phyloP scores from a whole-genome alignment of 257 asterid genomes.

The Salvia rosmarinus region DNA sequence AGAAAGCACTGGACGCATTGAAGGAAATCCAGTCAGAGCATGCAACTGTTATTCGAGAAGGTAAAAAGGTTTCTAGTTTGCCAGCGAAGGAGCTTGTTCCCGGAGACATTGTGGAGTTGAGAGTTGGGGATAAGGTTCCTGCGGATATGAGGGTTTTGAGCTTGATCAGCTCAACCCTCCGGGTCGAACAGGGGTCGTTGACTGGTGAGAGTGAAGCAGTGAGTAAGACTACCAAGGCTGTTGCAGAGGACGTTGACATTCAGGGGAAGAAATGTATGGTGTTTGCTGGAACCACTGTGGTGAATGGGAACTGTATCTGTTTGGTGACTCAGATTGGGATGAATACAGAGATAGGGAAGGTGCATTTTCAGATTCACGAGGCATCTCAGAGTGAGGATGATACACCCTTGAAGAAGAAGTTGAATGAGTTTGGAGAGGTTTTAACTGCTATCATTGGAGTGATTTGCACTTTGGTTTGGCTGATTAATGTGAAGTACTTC shows the following conservation, averaged over 20 bases:
- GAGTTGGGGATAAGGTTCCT: conserved; percentile 96
- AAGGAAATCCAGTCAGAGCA: conserved; percentile 98
- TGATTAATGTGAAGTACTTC: conserved; percentile 90
- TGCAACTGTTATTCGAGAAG: conserved; percentile 82
- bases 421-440: conserved; percentile 94
- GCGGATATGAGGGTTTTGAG: conserved; percentile 96
- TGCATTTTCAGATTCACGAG: conserved; percentile 93
- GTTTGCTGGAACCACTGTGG: conserved; percentile 97
- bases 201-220: conserved; percentile 99
- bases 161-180: conserved; percentile 88
- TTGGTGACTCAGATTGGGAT: conserved; percentile 90
- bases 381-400: conserved; percentile 90
- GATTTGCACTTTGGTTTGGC: conserved; percentile 87
- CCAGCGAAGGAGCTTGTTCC: conserved; percentile 97
- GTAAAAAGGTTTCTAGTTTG: conserved; percentile 61
- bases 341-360: conserved; percentile 92
- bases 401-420: conserved; percentile 95
- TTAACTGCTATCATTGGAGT: conserved; percentile 88
- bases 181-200: conserved; percentile 93
- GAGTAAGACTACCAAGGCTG: conserved; percentile 82
- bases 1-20: conserved; percentile 94
- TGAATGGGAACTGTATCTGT: conserved; percentile 86
- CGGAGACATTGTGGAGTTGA: conserved; percentile 92
- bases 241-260: conserved; percentile 84
- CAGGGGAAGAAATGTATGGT: conserved; percentile 98